phyloP scores from a whole-genome alignment of 176 grass and related monocot species.

The Zoysia japonica region DNA sequence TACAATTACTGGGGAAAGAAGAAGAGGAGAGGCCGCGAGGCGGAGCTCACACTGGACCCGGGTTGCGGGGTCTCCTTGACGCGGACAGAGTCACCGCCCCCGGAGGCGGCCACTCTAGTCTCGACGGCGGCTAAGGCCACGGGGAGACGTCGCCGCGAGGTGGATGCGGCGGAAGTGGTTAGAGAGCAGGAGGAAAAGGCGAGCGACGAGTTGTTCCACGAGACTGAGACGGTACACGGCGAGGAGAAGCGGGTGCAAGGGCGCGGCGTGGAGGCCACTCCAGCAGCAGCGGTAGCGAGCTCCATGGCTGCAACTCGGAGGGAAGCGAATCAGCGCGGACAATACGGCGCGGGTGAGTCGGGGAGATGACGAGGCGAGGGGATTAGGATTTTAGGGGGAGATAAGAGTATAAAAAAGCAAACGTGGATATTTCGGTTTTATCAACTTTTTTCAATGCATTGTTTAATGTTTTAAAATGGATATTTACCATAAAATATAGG shows the following conservation, averaged over 20 bases:
- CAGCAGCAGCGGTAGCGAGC: conserved; percentile 36
- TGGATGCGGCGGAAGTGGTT: conserved; percentile 34
- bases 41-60: conserved; percentile 50
- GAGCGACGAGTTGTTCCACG: background rate
- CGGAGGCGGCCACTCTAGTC: conserved; percentile 33
- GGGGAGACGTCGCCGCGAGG: conserved; percentile 25
- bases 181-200: conserved; percentile 18
- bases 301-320: conserved; percentile 44
- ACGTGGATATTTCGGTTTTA: background rate
- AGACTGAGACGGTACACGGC: background rate
- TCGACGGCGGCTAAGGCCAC: conserved; percentile 40
- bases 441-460: background rate
- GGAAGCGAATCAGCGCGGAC: background rate
- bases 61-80: conserved; percentile 54
- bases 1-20: background rate
- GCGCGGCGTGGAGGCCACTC: conserved; percentile 24
- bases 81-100: conserved; percentile 49
- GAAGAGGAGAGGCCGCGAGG: background rate
- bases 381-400: conserved; percentile 3
- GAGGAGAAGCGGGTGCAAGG: conserved; percentile 15
- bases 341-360: background rate
- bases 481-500: too few relatives aligned
- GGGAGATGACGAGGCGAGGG: conserved; percentile 12
- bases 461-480: too few relatives aligned
- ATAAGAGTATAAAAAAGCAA: background rate